phyloP scores from a whole-genome alignment of 2,329 filamentous ascomycete species.

The Beauveria varroae region DNA sequence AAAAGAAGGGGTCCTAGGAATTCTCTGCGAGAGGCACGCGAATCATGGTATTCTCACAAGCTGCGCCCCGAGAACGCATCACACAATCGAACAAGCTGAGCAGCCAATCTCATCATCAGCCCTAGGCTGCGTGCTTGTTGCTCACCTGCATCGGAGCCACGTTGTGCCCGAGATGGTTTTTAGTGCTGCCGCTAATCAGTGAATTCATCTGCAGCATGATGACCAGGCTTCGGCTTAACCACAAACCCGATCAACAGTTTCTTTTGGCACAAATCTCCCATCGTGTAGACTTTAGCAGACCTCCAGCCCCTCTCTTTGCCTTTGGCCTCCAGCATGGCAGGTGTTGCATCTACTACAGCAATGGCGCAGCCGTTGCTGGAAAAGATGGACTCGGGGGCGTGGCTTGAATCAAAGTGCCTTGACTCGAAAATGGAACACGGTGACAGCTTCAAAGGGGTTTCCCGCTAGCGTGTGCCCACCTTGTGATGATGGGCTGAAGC shows the following conservation, averaged over 20 bases:
- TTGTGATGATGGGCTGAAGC: not conserved
- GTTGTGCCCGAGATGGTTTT: not conserved
- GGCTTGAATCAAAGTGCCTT: too few species aligned
- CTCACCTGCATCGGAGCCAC: not conserved
- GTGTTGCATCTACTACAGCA: too few species aligned
- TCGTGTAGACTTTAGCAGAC: not conserved
- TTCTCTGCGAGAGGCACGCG: not conserved
- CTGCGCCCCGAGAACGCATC: not conserved
- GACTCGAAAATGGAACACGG: not conserved
- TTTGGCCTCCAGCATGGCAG: too few species aligned
- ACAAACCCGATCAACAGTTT: not conserved
- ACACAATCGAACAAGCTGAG: not conserved
- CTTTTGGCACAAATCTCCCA: not conserved
- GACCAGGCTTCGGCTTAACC: not conserved
- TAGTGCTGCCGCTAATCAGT: not conserved
- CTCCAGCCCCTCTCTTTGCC: not conserved
- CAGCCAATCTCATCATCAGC: not conserved
- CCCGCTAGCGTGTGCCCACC: constrained; percentile 6
- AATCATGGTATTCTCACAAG: not conserved
- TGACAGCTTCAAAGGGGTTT: constrained; percentile 8
- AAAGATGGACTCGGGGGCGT: too few species aligned
- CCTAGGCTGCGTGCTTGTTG: not conserved
- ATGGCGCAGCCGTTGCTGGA: too few species aligned
- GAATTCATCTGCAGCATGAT: not conserved
- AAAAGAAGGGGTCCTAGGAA: not conserved